Conservation (phyloP, 2,329 filamentous ascomycete genomes). For the Thielaviopsis punctulata region DNA sequence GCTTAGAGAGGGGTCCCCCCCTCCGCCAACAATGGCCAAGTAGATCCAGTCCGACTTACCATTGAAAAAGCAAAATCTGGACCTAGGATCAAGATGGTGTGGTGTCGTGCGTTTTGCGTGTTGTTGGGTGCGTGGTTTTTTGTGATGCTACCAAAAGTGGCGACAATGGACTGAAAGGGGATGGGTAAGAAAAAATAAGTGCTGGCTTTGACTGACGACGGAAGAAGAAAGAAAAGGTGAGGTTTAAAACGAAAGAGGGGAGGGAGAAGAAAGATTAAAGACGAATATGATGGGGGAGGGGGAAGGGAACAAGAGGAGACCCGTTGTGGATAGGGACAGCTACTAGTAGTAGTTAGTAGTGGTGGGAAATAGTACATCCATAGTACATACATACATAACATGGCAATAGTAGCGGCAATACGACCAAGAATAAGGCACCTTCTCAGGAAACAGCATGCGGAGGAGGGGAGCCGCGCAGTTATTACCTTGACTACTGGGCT, state of each 20-base stretch:
- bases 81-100: neutral
- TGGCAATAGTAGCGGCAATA: too few species aligned
- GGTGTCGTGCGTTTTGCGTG: neutral
- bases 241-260: neutral
- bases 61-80: neutral
- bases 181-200: neutral
- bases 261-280: neutral
- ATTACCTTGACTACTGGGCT: too few species aligned
- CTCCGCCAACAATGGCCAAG: neutral
- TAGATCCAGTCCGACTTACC: neutral
- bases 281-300: too few species aligned
- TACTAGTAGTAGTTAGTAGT: too few species aligned
- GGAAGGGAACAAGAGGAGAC: too few species aligned
- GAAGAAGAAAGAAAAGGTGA: neutral
- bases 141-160: neutral
- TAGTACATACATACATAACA: too few species aligned
- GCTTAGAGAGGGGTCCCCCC: neutral
- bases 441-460: too few species aligned
- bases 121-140: too few species aligned
- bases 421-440: too few species aligned
- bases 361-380: too few species aligned
- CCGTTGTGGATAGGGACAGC: too few species aligned
- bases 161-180: neutral
- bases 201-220: too few species aligned
- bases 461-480: neutral